phyloP scores from a whole-genome alignment of 371 early-diverging fungal species.

The Circinella minor region DNA sequence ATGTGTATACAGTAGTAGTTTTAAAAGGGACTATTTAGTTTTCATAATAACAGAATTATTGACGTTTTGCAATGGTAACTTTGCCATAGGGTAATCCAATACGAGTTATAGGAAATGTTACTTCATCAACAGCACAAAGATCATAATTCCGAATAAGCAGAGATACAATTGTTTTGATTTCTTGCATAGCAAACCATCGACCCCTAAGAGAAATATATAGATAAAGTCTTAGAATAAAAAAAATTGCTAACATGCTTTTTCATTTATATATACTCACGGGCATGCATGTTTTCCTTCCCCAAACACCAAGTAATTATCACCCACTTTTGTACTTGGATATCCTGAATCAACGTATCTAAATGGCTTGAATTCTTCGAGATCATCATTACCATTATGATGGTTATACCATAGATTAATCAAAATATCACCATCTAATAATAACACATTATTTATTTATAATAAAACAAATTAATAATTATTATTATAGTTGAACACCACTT shows the following conservation, averaged over 20 bases:
- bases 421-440: conserved; percentile 30
- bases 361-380: conserved; percentile 39
- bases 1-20: no score
- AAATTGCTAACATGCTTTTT: no score
- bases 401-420: conserved; percentile 32
- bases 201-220: background rate
- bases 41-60: no score
- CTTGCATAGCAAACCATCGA: conserved; percentile 36
- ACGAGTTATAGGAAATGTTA: conserved; percentile 12
- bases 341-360: conserved; percentile 49
- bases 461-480: background rate
- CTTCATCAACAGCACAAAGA: background rate
- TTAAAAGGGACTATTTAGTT: no score
- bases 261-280: conserved; percentile 10
- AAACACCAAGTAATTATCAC: conserved; percentile 45
- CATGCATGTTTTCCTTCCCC: conserved; percentile 57
- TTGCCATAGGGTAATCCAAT: no score
- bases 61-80: no score
- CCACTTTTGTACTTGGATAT: conserved; percentile 44
- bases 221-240: background rate
- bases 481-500: no score
- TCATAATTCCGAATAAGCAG: conserved; percentile 26
- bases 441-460: background rate
- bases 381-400: conserved; percentile 6
- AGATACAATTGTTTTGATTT: conserved; percentile 29